phyloP scores from a whole-genome alignment of 306 rosid genomes.

The Glycine latifolia region DNA sequence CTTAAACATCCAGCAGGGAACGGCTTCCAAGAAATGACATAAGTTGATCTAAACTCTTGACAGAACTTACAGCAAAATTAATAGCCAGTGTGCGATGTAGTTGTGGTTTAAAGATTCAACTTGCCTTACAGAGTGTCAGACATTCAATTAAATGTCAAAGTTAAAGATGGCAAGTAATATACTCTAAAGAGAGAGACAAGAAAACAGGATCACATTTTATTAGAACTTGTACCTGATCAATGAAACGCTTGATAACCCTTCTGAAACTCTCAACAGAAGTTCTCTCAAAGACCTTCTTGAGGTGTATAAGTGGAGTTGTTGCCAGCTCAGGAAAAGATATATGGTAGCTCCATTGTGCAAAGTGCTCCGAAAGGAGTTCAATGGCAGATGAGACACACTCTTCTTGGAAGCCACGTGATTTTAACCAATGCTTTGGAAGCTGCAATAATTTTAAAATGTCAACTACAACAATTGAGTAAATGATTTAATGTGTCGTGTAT shows the following conservation, averaged over 20 bases:
- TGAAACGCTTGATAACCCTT: slow-evolving; percentile 77
- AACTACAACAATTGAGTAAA: slow-evolving; percentile 37
- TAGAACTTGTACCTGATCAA: slow-evolving; percentile 78
- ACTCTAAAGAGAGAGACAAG: background rate
- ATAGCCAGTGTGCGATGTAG: background rate
- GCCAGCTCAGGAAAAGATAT: slow-evolving; percentile 94
- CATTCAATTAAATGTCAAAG: slow-evolving; percentile 18
- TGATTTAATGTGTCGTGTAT: background rate
- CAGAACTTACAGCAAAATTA: slow-evolving; percentile 6
- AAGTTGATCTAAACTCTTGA: slow-evolving; percentile 2
- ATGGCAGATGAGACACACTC: slow-evolving; percentile 78
- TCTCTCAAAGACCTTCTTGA: slow-evolving; percentile 72
- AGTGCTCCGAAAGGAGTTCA: slow-evolving; percentile 83
- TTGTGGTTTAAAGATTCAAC: background rate
- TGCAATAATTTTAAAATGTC: slow-evolving; percentile 51
- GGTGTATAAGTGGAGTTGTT: slow-evolving; percentile 71
- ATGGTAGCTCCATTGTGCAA: slow-evolving; percentile 85
- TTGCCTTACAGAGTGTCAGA: background rate
- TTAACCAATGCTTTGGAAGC: slow-evolving; percentile 91
- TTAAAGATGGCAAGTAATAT: slow-evolving; percentile 22
- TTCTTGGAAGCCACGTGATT: slow-evolving; percentile 78
- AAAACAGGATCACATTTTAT: slow-evolving; percentile 15
- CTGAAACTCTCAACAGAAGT: slow-evolving; percentile 73
- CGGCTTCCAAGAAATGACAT: slow-evolving; percentile 8
- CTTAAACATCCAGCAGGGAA: background rate